A percentile compares a stretch with the other conserved stretches of the same genome.
Conservation (phyloP, 257 asterid species). For the Cinchona pubescens region DNA sequence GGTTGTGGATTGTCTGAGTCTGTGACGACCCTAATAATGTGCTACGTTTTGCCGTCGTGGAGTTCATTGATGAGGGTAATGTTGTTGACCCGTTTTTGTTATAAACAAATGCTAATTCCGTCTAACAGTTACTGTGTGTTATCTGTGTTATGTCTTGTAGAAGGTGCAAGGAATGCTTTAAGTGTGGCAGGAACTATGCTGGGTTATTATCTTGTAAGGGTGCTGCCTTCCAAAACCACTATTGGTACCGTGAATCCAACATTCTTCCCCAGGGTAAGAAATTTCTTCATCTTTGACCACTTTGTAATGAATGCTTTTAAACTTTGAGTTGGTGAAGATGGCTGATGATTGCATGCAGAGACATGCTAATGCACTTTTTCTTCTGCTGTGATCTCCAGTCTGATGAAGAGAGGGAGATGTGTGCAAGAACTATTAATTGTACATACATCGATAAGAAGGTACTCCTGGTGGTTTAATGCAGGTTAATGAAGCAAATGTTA, state of each 20-base stretch:
- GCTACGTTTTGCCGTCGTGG: slow-evolving; percentile 62
- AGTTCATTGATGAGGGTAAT: slow-evolving; percentile 58
- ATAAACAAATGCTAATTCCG: background rate
- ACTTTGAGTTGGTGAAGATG: background rate
- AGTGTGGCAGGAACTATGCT: slow-evolving; percentile 59
- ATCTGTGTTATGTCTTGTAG: slow-evolving; percentile 29
- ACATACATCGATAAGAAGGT: slow-evolving; percentile 71
- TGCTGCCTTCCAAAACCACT: slow-evolving; percentile 64
- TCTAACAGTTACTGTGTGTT: slow-evolving; percentile 1
- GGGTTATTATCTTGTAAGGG: slow-evolving; percentile 58
- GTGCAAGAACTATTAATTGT: slow-evolving; percentile 58
- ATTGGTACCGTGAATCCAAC: slow-evolving; percentile 73
- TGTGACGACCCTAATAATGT: slow-evolving; percentile 66
- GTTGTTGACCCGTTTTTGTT: slow-evolving; percentile 6
- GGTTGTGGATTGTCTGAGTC: slow-evolving; percentile 66
- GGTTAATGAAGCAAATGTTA: slow-evolving; percentile 58
- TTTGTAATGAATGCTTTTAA: background rate
- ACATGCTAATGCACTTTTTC: slow-evolving; percentile 12
- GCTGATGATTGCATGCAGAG: slow-evolving; percentile 8
- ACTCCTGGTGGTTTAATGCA: slow-evolving; percentile 25
- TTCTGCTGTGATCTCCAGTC: slow-evolving; percentile 26
- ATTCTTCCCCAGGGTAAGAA: slow-evolving; percentile 57
- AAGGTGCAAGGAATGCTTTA: slow-evolving; percentile 50
- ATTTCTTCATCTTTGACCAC: slow-evolving; percentile 8
- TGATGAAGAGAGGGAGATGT: slow-evolving; percentile 68